Percentiles rank a stretch among this genome's conserved stretches.
Evolutionary conservation across 352 stramenopile species (phyloP).

Genomic region (Aphanomyces euteiches): DNA sequence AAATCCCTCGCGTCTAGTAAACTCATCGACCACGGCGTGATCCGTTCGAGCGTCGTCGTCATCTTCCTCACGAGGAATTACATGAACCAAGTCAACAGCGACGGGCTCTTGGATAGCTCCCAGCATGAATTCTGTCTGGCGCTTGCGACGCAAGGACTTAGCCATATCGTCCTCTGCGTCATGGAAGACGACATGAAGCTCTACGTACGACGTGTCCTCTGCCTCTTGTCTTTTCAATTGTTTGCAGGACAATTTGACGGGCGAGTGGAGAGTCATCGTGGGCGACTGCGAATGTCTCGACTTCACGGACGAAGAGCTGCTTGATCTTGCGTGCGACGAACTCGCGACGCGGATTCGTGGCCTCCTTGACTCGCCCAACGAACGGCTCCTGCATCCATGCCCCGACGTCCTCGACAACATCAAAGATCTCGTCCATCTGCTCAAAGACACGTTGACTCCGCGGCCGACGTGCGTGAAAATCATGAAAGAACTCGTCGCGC

Average conservation of each 20-base stretch:
- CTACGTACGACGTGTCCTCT: conserved; percentile 16
- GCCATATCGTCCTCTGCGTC: conserved; percentile 17
- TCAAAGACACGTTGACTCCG: conserved; percentile 4
- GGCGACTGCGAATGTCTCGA: conserved; percentile 28
- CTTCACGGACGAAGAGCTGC: conserved; percentile 22
- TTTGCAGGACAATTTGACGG: conserved; percentile 18
- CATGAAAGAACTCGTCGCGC: conserved; percentile 7
- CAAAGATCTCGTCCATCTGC: background rate
- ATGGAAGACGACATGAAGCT: conserved; percentile 29
- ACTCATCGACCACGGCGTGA: conserved; percentile 23
- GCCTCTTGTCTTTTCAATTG: background rate
- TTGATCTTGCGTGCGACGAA: conserved; percentile 21
- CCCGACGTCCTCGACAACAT: background rate
- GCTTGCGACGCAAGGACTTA: background rate
- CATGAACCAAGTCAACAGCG: conserved; percentile 32
- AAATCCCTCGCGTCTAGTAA: conserved; percentile 14
- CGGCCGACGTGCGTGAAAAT: background rate
- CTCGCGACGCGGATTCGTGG: conserved; percentile 13
- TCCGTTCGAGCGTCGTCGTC: conserved; percentile 19
- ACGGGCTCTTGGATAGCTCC: conserved; percentile 25
- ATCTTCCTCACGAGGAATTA: conserved; percentile 24
- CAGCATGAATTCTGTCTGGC: conserved; percentile 27
- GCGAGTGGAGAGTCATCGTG: conserved; percentile 24
- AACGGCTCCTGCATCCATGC: background rate
- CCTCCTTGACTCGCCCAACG: background rate